phyloP scores from a whole-genome alignment of 2,329 filamentous ascomycete species.

The Penicillium rolfsii region DNA sequence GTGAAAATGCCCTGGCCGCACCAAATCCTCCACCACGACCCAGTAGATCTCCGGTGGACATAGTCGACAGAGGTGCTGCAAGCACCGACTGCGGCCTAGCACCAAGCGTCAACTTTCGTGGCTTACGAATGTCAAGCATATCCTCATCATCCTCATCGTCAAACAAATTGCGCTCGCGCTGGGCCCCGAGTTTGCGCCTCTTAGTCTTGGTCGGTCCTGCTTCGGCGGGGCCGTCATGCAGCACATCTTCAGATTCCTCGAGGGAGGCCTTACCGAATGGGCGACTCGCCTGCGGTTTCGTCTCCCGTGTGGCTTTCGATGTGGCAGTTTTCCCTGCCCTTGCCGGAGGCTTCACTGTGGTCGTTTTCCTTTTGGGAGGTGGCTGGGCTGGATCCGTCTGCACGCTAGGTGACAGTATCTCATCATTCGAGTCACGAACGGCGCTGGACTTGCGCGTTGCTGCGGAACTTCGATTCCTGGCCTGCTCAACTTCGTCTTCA shows the following conservation, averaged over 20 bases:
- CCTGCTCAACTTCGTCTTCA: conserved; percentile 28
- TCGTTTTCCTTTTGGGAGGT: conserved; percentile 9
- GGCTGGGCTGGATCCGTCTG: conserved; percentile 6
- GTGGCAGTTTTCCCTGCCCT: conserved; percentile 2
- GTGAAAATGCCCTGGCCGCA: conserved; percentile 66
- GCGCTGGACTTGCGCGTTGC: conserved; percentile 8
- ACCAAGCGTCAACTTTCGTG: conserved; percentile 32
- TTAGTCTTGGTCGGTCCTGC: conserved; percentile 57
- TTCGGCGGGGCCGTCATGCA: conserved; percentile 26
- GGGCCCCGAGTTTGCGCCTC: conserved; percentile 70
- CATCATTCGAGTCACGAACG: not conserved
- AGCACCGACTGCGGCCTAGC: conserved; percentile 25
- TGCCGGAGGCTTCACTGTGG: conserved; percentile 11
- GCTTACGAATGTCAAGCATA: conserved; percentile 27
- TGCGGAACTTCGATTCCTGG: conserved; percentile 14
- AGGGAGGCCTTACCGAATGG: conserved; percentile 8
- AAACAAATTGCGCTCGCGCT: conserved; percentile 68
- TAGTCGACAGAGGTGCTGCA: conserved; percentile 18
- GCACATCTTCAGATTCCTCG: conserved; percentile 25
- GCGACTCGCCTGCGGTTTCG: conserved; percentile 12
- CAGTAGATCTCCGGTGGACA: conserved; percentile 17
- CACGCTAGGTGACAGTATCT: conserved; percentile 7
- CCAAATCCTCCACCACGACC: conserved; percentile 41
- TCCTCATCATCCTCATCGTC: conserved; percentile 66
- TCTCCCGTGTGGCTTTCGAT: not conserved